These are phyloP conservation scores for Phlegmacium glaucopus DNA, from an alignment of 768 basidiomycete species.

Conservation along the genomic window DNA sequence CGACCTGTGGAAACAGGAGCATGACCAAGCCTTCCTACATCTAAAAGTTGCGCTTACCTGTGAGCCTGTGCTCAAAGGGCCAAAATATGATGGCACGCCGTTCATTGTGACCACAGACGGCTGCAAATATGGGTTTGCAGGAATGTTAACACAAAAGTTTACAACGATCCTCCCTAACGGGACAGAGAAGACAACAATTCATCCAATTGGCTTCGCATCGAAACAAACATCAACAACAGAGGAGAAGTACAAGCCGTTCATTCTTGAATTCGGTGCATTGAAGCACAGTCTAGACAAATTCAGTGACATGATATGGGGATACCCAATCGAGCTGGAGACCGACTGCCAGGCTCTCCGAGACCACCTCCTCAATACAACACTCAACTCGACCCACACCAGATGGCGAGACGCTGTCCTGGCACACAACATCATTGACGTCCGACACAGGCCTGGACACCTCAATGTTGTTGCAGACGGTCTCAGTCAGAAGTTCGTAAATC, in stretches of 20 bases:
- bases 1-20: too few species aligned
- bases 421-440: slow-evolving; percentile 23
- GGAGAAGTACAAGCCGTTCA: slow-evolving; percentile 29
- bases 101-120: slow-evolving; percentile 34
- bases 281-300: slow-evolving; percentile 32
- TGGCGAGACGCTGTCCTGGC: slow-evolving; percentile 31
- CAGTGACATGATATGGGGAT: slow-evolving; percentile 23
- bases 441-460: slow-evolving; percentile 9
- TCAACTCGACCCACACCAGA: slow-evolving; percentile 26
- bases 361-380: slow-evolving; percentile 17
- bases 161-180: slow-evolving; percentile 16
- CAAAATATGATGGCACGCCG: slow-evolving; percentile 25
- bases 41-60: too few species aligned
- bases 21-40: too few species aligned
- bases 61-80: slow-evolving; percentile 25
- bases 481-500: slow-evolving; percentile 20
- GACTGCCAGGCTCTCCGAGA: slow-evolving; percentile 35
- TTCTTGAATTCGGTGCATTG: slow-evolving; percentile 34
- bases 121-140: slow-evolving; percentile 29
- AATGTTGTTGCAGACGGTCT: slow-evolving; percentile 27
- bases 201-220: slow-evolving; percentile 31
- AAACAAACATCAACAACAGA: slow-evolving; percentile 30
- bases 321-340: slow-evolving; percentile 30
- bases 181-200: slow-evolving; percentile 4
- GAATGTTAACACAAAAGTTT: slow-evolving; percentile 23